phyloP scores from a whole-genome alignment of 208 protist genomes.

The Leishmania aethiopica region DNA sequence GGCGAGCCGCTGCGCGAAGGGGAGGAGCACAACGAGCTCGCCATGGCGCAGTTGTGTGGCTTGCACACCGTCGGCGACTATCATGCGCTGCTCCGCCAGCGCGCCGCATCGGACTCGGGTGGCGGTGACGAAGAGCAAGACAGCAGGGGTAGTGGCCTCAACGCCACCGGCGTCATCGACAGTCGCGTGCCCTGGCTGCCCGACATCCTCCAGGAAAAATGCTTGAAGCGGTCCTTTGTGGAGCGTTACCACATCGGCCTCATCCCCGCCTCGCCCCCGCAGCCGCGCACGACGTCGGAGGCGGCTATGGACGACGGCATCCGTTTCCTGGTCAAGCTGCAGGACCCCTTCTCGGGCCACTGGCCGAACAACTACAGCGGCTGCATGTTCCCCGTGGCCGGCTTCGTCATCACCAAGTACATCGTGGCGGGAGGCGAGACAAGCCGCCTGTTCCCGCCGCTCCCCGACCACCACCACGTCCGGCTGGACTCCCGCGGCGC shows the following conservation, averaged over 20 bases:
- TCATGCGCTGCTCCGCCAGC: slow-evolving; percentile 28
- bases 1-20: slow-evolving; percentile 45
- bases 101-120: background rate
- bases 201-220: slow-evolving; percentile 45
- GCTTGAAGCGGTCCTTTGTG: slow-evolving; percentile 46
- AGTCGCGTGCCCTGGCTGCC: slow-evolving; percentile 23
- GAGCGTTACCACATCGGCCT: slow-evolving; percentile 79
- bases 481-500: slow-evolving; percentile 10
- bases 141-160: background rate
- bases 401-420: slow-evolving; percentile 93
- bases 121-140: background rate
- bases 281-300: slow-evolving; percentile 28
- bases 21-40: slow-evolving; percentile 69
- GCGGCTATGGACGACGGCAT: slow-evolving; percentile 61
- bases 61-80: slow-evolving; percentile 42
- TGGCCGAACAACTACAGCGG: slow-evolving; percentile 98
- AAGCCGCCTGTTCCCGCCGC: slow-evolving; percentile 67
- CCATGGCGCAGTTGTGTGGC: slow-evolving; percentile 53
- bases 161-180: background rate
- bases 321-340: slow-evolving; percentile 74
- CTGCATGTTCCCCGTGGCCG: slow-evolving; percentile 94
- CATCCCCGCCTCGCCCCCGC: slow-evolving; percentile 10
- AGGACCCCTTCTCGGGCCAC: slow-evolving; percentile 95
- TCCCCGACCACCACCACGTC: slow-evolving; percentile 50
- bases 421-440: slow-evolving; percentile 72